These are phyloP conservation scores for Leishmania guyanensis DNA, from an alignment of 208 protist species.

Conservation along the genomic window DNA sequence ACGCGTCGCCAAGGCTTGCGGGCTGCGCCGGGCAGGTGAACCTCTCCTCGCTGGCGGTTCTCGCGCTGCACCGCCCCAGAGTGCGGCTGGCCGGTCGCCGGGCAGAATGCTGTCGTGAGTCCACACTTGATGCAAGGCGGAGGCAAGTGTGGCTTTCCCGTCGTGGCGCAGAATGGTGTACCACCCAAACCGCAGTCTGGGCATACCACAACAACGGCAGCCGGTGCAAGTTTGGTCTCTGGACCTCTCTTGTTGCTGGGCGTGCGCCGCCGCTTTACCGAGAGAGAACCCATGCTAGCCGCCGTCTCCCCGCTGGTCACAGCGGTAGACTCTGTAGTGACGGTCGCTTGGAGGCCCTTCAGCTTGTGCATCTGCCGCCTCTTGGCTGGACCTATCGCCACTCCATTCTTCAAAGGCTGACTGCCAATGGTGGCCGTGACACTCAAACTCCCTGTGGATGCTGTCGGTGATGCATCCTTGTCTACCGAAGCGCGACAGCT, in stretches of 20 bases:
- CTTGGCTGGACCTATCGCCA: not conserved
- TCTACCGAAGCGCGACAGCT: conserved; percentile 5
- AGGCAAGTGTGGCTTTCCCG: conserved; percentile 46
- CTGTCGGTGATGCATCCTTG: not conserved
- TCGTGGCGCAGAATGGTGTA: conserved; percentile 66
- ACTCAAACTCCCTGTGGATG: not conserved
- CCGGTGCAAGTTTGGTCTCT: not conserved
- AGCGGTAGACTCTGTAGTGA: not conserved
- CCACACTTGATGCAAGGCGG: conserved; percentile 49
- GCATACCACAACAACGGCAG: conserved; percentile 22
- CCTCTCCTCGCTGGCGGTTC: conserved; percentile 49
- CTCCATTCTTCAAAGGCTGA: not conserved
- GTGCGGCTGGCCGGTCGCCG: conserved; percentile 64
- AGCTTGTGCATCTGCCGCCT: conserved; percentile 7
- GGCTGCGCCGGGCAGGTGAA: conserved; percentile 36
- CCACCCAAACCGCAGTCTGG: conserved; percentile 56
- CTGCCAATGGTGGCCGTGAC: not conserved
- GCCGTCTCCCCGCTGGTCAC: not conserved
- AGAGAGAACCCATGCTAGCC: not conserved
- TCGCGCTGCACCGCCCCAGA: conserved; percentile 25
- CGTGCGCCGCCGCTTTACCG: conserved; percentile 15
- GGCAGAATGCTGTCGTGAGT: conserved; percentile 66
- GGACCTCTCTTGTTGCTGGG: conserved; percentile 10
- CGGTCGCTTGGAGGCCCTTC: not conserved
- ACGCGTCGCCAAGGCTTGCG: conserved; percentile 11